Percentiles rank a stretch among this genome's conserved stretches.
Evolutionary conservation across 805 yeast species (phyloP).

Genomic region (Candida arabinofermentans): DNA sequence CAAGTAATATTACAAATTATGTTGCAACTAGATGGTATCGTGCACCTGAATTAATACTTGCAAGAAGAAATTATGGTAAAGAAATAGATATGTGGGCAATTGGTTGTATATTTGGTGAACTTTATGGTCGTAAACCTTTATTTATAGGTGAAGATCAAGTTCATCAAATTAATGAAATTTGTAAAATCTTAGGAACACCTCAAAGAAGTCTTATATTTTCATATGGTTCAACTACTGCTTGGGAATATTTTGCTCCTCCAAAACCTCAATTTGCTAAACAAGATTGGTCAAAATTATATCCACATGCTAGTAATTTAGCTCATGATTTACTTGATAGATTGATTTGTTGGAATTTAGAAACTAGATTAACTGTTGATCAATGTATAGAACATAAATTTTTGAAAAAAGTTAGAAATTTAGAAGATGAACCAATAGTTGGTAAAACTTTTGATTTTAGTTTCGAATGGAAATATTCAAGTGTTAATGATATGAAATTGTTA

Average conservation of each 20-base stretch:
- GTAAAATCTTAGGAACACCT: conserved; percentile 72
- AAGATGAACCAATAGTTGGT: conserved; percentile 52
- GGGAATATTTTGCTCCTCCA: conserved; percentile 43
- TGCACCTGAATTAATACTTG: conserved; percentile 83
- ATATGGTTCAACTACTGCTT: conserved; percentile 45
- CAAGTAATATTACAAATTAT: conserved; percentile 64
- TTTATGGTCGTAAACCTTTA: conserved; percentile 74
- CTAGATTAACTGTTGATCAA: conserved; percentile 51
- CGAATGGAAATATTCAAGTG: conserved; percentile 41
- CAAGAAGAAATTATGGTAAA: conserved; percentile 55
- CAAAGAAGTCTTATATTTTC: conserved; percentile 37
- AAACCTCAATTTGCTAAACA: conserved; percentile 38
- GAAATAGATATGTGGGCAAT: conserved; percentile 90
- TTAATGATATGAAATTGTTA: conserved; percentile 44
- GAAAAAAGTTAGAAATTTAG: conserved; percentile 44
- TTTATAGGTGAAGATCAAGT: conserved; percentile 72
- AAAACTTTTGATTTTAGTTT: conserved; percentile 62
- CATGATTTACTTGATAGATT: conserved; percentile 49
- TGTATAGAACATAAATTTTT: conserved; percentile 59
- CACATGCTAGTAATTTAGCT: conserved; percentile 54
- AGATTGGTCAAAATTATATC: conserved; percentile 54
- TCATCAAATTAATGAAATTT: conserved; percentile 68
- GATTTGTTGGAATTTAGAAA: conserved; percentile 59
- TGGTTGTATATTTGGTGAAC: conserved; percentile 86
- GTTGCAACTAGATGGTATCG: conserved; percentile 96